Percentiles rank a stretch among this genome's conserved stretches.
Evolutionary conservation across 306 rosid genomes (phyloP).

Genomic region (Cyclanthera cordifolia): DNA sequence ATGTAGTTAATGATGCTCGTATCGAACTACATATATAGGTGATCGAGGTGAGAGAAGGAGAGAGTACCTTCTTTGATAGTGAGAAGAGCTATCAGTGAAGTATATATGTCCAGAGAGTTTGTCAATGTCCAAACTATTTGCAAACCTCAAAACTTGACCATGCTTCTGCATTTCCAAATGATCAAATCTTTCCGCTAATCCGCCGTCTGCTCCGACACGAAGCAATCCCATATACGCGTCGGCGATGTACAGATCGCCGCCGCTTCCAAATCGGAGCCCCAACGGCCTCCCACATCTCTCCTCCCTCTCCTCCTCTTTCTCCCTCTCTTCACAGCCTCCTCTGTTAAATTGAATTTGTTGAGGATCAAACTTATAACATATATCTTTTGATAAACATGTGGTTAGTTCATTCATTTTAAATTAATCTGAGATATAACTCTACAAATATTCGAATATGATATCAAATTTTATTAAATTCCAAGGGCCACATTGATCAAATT

Average conservation of each 20-base stretch:
- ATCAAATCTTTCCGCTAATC: slow-evolving; percentile 21
- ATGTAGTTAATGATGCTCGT: too few relatives aligned
- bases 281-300: slow-evolving; percentile 70
- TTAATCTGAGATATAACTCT: too few relatives aligned
- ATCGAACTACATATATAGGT: too few relatives aligned
- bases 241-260: slow-evolving; percentile 44
- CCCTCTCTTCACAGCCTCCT: slow-evolving; percentile 43
- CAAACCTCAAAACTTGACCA: neutral
- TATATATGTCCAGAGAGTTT: slow-evolving; percentile 32
- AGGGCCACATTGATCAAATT: too few relatives aligned
- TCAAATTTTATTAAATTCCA: too few relatives aligned
- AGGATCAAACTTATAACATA: too few relatives aligned
- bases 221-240: slow-evolving; percentile 71
- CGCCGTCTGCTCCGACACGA: slow-evolving; percentile 42
- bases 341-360: too few relatives aligned
- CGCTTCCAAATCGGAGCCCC: slow-evolving; percentile 36
- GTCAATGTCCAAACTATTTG: slow-evolving; percentile 56
- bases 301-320: slow-evolving; percentile 29
- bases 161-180: slow-evolving; percentile 10
- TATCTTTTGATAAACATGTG: too few relatives aligned
- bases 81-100: slow-evolving; percentile 54
- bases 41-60: too few relatives aligned
- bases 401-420: too few relatives aligned
- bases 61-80: slow-evolving; percentile 44
- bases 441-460: too few relatives aligned